A percentile compares a stretch with the other conserved stretches of the same genome.
phyloP scores from a whole-genome alignment of 78 protist species.

The Dictyostelium firmibasis region DNA sequence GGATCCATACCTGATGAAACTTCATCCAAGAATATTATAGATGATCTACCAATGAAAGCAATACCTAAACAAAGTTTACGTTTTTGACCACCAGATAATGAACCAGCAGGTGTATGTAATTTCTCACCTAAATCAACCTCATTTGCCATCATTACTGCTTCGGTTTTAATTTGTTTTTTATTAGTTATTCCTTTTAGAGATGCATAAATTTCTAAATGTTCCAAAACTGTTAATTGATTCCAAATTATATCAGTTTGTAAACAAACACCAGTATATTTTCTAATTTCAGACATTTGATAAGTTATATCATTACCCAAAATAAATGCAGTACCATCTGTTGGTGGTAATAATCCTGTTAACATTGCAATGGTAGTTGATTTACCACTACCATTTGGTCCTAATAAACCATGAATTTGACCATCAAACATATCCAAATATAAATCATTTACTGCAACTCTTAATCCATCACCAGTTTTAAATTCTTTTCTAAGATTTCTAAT shows the following conservation, averaged over 20 bases:
- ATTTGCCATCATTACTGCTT: constrained; percentile 30
- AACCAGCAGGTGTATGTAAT: constrained; percentile 29
- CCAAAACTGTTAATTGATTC: constrained; percentile 54
- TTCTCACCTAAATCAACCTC: constrained; percentile 56
- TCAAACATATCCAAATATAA: constrained; percentile 22
- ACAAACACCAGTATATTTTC: constrained; percentile 71
- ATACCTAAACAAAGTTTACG: constrained; percentile 87
- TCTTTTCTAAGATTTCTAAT: constrained; percentile 34
- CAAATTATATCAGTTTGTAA: constrained; percentile 80
- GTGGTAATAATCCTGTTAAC: constrained; percentile 85
- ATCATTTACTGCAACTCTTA: constrained; percentile 56
- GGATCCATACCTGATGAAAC: constrained; percentile 48
- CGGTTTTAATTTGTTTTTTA: not conserved
- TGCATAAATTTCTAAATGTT: constrained; percentile 76
- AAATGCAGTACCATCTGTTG: constrained; percentile 61
- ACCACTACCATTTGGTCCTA: constrained; percentile 89
- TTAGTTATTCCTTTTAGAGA: constrained; percentile 38
- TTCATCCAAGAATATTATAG: constrained; percentile 45
- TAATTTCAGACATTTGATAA: constrained; percentile 5
- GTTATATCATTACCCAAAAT: constrained; percentile 23
- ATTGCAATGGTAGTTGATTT: constrained; percentile 91
- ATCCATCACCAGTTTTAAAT: constrained; percentile 70
- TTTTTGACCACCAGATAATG: constrained; percentile 88
- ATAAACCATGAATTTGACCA: constrained; percentile 65
- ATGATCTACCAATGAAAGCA: constrained; percentile 83